Evolutionary conservation across 1,284 basidiomycete genomes (phyloP).

Genomic region (Microbotryum scabiosae): DNA sequence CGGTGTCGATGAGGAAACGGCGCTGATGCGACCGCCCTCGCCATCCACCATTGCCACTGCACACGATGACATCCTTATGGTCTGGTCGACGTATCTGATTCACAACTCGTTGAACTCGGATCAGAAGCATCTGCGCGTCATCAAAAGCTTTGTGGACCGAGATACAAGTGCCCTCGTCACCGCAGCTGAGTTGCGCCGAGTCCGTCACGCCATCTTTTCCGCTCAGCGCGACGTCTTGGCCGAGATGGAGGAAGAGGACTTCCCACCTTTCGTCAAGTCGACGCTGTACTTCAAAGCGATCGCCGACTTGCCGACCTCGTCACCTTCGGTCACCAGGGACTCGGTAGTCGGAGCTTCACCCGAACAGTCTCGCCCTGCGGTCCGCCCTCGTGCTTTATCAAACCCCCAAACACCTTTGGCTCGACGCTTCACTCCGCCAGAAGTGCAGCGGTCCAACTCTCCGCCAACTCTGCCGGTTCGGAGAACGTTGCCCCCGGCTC

Average conservation of each 20-base stretch:
- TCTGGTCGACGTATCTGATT: conserved; percentile 76
- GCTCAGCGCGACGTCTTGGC: conserved; percentile 77
- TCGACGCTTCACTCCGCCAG: not conserved
- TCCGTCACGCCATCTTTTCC: conserved; percentile 66
- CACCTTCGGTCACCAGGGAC: not conserved
- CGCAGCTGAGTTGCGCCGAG: conserved; percentile 51
- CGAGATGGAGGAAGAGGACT: conserved; percentile 78
- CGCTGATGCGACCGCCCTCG: not conserved
- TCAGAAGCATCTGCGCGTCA: conserved; percentile 57
- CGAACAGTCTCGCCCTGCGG: conserved; percentile 12
- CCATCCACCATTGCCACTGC: not conserved
- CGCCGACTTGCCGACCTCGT: conserved; percentile 51
- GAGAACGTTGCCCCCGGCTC: not conserved
- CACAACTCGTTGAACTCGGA: conserved; percentile 53
- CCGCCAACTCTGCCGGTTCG: conserved; percentile 5
- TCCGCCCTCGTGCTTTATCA: conserved; percentile 22
- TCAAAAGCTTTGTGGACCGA: conserved; percentile 57
- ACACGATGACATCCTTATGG: conserved; percentile 75
- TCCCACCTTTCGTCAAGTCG: conserved; percentile 73
- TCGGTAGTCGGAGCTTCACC: not conserved
- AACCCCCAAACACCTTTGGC: conserved; percentile 6
- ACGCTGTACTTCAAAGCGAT: conserved; percentile 84
- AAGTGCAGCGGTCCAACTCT: not conserved
- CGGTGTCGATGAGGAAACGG: conserved; percentile 1
- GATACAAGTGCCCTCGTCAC: conserved; percentile 36